These are phyloP conservation scores for Neolentinus lepideus DNA, from an alignment of 1,284 basidiomycete species.

Conservation along the genomic window DNA sequence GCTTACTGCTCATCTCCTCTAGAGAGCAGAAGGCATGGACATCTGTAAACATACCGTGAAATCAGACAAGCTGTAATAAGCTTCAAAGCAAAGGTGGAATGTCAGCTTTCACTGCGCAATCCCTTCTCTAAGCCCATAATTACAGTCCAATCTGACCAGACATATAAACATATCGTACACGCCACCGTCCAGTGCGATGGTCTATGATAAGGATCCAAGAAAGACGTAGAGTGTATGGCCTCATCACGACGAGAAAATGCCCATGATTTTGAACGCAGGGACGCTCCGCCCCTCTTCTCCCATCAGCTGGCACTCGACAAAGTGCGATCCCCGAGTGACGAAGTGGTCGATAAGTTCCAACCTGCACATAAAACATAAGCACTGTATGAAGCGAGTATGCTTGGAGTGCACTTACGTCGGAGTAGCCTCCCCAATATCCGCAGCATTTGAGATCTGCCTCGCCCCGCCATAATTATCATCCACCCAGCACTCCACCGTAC, in stretches of 20 bases:
- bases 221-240: background rate
- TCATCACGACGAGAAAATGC: slow-evolving; percentile 64
- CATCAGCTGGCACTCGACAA: slow-evolving; percentile 74
- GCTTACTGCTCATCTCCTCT: too few relatives aligned
- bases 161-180: background rate
- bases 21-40: too few relatives aligned
- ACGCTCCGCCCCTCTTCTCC: slow-evolving; percentile 76
- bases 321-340: slow-evolving; percentile 76
- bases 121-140: background rate
- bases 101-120: too few relatives aligned
- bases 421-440: slow-evolving; percentile 36
- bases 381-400: background rate
- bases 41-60: too few relatives aligned
- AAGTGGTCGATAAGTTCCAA: slow-evolving; percentile 73
- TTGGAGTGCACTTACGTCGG: slow-evolving; percentile 42
- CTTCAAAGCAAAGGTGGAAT: too few relatives aligned
- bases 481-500: slow-evolving; percentile 78
- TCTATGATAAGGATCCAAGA: background rate
- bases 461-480: slow-evolving; percentile 69
- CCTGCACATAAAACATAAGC: slow-evolving; percentile 26
- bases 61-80: too few relatives aligned
- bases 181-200: background rate
- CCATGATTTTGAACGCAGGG: slow-evolving; percentile 79
- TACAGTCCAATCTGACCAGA: background rate
- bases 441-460: slow-evolving; percentile 57